phyloP scores from a whole-genome alignment of 2,329 filamentous ascomycete genomes.

The Cadophora sp. region DNA sequence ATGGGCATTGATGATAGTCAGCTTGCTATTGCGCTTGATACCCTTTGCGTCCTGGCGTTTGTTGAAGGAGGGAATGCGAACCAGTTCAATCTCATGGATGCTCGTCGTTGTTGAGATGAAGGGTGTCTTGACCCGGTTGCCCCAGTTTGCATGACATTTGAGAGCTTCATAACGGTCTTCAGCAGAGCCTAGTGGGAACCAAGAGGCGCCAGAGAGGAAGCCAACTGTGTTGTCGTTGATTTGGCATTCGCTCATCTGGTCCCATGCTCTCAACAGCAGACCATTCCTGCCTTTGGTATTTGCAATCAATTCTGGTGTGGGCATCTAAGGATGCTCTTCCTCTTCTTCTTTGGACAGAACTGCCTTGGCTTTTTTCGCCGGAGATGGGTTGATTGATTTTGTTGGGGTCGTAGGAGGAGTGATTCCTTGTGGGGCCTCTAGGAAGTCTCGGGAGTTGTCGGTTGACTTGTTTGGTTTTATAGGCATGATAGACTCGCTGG shows the following conservation, averaged over 20 bases:
- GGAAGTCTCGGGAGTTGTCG: background rate
- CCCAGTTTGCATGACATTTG: constrained; percentile 2
- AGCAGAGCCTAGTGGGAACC: background rate
- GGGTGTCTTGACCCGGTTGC: background rate
- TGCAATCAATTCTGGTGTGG: background rate
- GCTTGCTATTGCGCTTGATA: background rate
- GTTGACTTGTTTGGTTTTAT: background rate
- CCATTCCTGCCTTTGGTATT: background rate
- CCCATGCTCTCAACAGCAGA: background rate
- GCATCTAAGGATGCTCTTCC: constrained; percentile 1
- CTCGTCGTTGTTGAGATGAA: background rate
- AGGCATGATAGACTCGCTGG: background rate
- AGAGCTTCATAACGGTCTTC: background rate
- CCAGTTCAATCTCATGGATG: background rate
- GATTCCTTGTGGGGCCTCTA: background rate
- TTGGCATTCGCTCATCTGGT: background rate
- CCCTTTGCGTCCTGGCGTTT: background rate
- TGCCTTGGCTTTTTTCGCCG: background rate
- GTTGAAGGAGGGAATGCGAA: background rate
- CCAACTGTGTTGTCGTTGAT: background rate
- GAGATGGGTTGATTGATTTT: background rate
- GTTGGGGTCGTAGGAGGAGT: background rate
- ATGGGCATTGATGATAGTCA: constrained; percentile 12
- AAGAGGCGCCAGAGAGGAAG: background rate
- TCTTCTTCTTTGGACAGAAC: constrained; percentile 1